Evolutionary conservation across 1,139 yeast genomes (phyloP), one percentile per base, ranked within the genome.

Genomic region (Saccharomyces pastorianus): DNA sequence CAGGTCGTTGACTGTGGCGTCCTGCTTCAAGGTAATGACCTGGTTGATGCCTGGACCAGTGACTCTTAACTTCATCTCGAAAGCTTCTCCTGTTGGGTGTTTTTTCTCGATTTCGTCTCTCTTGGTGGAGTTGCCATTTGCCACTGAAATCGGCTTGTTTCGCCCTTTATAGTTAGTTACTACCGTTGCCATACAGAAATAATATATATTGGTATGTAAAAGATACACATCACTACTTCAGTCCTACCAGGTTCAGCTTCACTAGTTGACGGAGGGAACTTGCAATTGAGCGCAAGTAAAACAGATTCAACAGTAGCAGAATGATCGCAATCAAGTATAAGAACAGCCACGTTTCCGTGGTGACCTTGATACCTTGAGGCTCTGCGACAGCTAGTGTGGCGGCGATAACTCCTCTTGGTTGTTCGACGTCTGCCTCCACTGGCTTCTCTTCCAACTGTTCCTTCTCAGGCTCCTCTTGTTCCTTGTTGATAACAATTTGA

Each of bases 11-110:
- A 70, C 9, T 0, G 61, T 56, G 14, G 64, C 59, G 9, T 60
- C 64, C 44, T 65, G 66, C 1, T 61, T 66, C 17, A 70, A 31
- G 1, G 63, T 53, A 2, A 69, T 26, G 1, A 70, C 65, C 32
- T 59, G 58, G 17, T 61, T 65, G 8, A 55, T 49, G 9, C 57
- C 55, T 3, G 57, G 55, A 2, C 61, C 58, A 32, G 57, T 55
- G 1, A 67, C 56, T 52, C 68, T 70, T 44, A 70, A 54, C 55
- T 67, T 66, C 72, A 69, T 70, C 27, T 14, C 46, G 13, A 47
- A 23, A 20, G 17, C 20, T n/a, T 51, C 52, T 8, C 8, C 17
- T 23, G 28, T 9, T 9, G 50, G 17, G 14, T 53, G n/a, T 17
- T 8, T 38, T 38, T 11, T n/a, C 23, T 38, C 44, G 13, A 38